Base-by-base conservation (phyloP, 2,329 filamentous ascomycete species). In the Colletotrichum sojae region DNA sequence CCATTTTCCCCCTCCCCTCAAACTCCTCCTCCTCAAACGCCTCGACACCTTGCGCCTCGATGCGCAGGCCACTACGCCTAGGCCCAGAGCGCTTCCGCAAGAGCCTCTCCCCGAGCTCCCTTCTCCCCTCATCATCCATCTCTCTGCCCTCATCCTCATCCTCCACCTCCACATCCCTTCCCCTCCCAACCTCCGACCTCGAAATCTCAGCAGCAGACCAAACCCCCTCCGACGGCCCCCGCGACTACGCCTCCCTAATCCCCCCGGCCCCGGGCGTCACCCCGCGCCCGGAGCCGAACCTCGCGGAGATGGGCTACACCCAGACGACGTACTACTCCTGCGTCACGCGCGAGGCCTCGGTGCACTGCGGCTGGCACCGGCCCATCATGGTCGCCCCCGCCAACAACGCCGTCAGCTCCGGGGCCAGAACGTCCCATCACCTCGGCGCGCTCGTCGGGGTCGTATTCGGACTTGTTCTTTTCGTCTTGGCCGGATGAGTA, bases 311-410 rank as follows among this genome's bases (percentile, higher is more conserved):
- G 63, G 70, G 70, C 2, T 67, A 68, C 52, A 55, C 46, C 45
- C 70, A 71, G 52, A 68, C 64, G 8, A 71, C 70, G 10, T 71
- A 71, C 52, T 71, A 64, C 51, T 59, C 67, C 45, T 71, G 70
- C 59, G 70, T 60, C 12, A 71, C 70, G 2, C 61, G 27, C 22
- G 59, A 53, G 22, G 56, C 60, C 9, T 63, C 70, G 54, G 58
- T 58, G 27, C 67, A 70, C 59, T 71, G 70, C 70, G 70, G 70
- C 48, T 71, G 70, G 70, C 70, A 71, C 63, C 31, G 70, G 20
- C 70, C 70, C 10, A 52, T 71, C 27, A 53, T 70, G 51, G 67
- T 69, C 46, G 67, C 59, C 12, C 52, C 57, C 20, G 58, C 63
- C 39, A 59, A 46, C 58, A 56, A 43, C 65, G 39, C 53, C 22